These are phyloP conservation scores for Barnettozyma pratensis DNA, from an alignment of 805 yeast species.

Conservation along the genomic window DNA sequence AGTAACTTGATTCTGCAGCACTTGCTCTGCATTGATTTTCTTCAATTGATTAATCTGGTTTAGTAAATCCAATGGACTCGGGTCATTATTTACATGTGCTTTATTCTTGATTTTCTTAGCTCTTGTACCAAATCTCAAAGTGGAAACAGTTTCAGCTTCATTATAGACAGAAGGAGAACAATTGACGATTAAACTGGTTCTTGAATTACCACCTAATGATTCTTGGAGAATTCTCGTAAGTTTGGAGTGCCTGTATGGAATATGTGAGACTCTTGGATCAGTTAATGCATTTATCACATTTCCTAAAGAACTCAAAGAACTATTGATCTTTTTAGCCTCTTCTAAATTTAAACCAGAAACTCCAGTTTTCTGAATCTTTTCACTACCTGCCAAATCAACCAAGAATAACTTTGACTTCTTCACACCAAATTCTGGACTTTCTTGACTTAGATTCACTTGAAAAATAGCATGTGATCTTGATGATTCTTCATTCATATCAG, in stretches of 20 bases:
- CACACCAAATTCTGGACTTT: conserved; percentile 48
- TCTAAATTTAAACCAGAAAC: conserved; percentile 70
- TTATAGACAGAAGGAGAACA: conserved; percentile 61
- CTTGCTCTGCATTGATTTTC: conserved; percentile 14
- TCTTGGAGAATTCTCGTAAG: conserved; percentile 74
- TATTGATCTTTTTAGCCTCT: conserved; percentile 81
- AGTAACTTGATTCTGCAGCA: conserved; percentile 13
- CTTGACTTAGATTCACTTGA: conserved; percentile 62
- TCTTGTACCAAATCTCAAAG: conserved; percentile 68
- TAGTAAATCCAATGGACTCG: conserved; percentile 19
- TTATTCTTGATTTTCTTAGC: conserved; percentile 64
- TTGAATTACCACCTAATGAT: conserved; percentile 76
- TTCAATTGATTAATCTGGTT: conserved; percentile 19
- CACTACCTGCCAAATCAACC: conserved; percentile 87
- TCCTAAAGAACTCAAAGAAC: conserved; percentile 72
- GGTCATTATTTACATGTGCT: conserved; percentile 49
- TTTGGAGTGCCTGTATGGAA: conserved; percentile 76
- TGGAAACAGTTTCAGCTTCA: conserved; percentile 61
- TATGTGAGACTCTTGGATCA: conserved; percentile 57
- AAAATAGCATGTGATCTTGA: conserved; percentile 81
- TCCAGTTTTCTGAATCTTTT: conserved; percentile 72
- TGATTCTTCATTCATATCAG: conserved; percentile 68
- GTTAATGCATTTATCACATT: conserved; percentile 77
- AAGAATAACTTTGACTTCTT: conserved; percentile 62
- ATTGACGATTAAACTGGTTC: conserved; percentile 68